These are phyloP conservation scores for Haplographium delicatum DNA, from an alignment of 495 filamentous ascomycete species.

Conservation along the genomic window DNA sequence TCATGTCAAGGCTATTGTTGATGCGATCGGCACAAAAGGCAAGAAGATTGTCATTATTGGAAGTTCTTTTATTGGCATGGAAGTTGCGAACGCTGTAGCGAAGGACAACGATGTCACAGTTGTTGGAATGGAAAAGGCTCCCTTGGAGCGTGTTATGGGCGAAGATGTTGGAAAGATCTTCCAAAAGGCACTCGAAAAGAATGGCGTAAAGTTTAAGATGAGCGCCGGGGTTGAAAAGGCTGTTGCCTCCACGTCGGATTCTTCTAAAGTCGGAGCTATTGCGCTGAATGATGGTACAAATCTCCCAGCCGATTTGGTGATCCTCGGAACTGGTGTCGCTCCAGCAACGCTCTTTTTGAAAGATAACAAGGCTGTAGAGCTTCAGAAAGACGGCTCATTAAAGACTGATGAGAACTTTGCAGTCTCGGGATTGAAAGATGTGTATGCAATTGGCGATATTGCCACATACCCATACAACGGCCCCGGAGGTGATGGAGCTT, in stretches of 20 bases:
- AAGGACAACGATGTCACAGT: slow-evolving; percentile 79
- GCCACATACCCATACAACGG: slow-evolving; percentile 93
- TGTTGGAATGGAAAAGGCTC: slow-evolving; percentile 85
- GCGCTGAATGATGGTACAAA: slow-evolving; percentile 80
- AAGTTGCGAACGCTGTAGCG: slow-evolving; percentile 73
- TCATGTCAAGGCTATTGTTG: slow-evolving; percentile 69
- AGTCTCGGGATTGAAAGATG: slow-evolving; percentile 66
- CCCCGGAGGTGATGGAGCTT: slow-evolving; percentile 67
- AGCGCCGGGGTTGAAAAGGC: slow-evolving; percentile 76
- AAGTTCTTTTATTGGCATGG: slow-evolving; percentile 93
- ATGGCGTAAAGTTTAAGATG: slow-evolving; percentile 84
- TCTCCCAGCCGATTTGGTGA: slow-evolving; percentile 82
- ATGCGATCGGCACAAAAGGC: slow-evolving; percentile 72
- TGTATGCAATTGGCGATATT: slow-evolving; percentile 94
- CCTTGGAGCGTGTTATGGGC: slow-evolving; percentile 86
- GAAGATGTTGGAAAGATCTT: slow-evolving; percentile 74
- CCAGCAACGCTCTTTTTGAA: slow-evolving; percentile 85
- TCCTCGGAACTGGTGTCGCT: slow-evolving; percentile 83
- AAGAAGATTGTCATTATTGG: slow-evolving; percentile 93
- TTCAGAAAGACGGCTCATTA: slow-evolving; percentile 78
- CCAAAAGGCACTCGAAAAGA: slow-evolving; percentile 68
- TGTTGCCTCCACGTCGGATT: slow-evolving; percentile 55
- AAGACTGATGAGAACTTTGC: slow-evolving; percentile 71
- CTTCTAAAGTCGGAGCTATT: slow-evolving; percentile 71
- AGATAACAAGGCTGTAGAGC: slow-evolving; percentile 56